Evolutionary conservation across 208 protist species (phyloP).

Genomic region (Blastocrithidia nonstop): DNA sequence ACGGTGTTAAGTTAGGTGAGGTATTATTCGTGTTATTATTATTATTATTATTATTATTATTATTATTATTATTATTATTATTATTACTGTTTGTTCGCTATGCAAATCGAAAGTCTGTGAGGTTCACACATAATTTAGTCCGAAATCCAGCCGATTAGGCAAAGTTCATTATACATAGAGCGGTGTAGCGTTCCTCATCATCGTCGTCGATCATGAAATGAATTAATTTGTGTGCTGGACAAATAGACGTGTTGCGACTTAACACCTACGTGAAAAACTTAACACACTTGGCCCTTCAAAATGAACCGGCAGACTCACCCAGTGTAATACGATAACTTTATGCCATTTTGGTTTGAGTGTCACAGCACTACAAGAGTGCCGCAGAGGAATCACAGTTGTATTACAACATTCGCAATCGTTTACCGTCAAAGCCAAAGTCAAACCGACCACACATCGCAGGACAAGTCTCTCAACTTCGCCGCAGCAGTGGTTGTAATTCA

Average conservation of each 20-base stretch:
- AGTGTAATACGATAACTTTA: slow-evolving; percentile 31
- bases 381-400: slow-evolving; percentile 74
- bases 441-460: slow-evolving; percentile 48
- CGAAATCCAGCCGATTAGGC: slow-evolving; percentile 43
- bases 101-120: slow-evolving; percentile 27
- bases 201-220: slow-evolving; percentile 81
- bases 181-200: slow-evolving; percentile 73
- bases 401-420: slow-evolving; percentile 51
- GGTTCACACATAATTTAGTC: slow-evolving; percentile 47
- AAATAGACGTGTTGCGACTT: slow-evolving; percentile 21
- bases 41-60: too few relatives aligned
- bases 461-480: slow-evolving; percentile 32
- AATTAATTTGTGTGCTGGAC: slow-evolving; percentile 28
- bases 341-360: slow-evolving; percentile 73
- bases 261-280: slow-evolving; percentile 30
- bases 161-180: slow-evolving; percentile 46
- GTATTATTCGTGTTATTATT: too few relatives aligned
- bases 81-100: too few relatives aligned
- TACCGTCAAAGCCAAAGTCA: slow-evolving; percentile 67
- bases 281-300: slow-evolving; percentile 35
- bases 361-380: slow-evolving; percentile 60
- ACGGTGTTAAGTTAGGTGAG: too few relatives aligned
- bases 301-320: slow-evolving; percentile 51
- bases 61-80: too few relatives aligned
- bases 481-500: slow-evolving; percentile 43